Percentiles rank a stretch among this genome's conserved stretches.
Evolutionary conservation across 129 eudicot genomes (phyloP).

Genomic region (Gnaphalium uliginosum): DNA sequence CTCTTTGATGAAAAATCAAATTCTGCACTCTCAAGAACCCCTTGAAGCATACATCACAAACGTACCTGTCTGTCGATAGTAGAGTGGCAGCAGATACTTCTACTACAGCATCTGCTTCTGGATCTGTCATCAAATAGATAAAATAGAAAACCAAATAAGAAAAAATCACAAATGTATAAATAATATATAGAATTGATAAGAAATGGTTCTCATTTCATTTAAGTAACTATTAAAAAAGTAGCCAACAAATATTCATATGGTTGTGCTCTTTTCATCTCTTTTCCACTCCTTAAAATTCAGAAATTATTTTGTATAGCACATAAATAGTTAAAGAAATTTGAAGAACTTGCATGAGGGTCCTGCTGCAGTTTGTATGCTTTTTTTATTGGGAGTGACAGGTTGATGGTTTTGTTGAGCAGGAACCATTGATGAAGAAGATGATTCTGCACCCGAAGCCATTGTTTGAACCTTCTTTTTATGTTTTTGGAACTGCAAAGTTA

Average conservation of each 20-base stretch:
- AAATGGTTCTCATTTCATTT: neutral
- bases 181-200: neutral
- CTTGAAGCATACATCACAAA: slow-evolving; percentile 57
- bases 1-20: slow-evolving; percentile 48
- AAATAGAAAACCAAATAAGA: no score
- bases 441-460: neutral
- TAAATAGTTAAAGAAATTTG: no score
- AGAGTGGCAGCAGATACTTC: slow-evolving; percentile 46
- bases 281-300: neutral
- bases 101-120: slow-evolving; percentile 38
- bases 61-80: slow-evolving; percentile 35
- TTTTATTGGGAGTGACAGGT: no score
- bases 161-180: no score
- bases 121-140: slow-evolving; percentile 39
- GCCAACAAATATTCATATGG: neutral
- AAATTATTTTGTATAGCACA: neutral
- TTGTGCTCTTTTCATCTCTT: no score
- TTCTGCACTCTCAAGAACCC: slow-evolving; percentile 56
- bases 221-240: neutral
- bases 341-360: neutral
- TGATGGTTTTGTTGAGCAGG: neutral
- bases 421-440: neutral
- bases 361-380: neutral
- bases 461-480: neutral
- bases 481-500: neutral